phyloP scores from a whole-genome alignment of 2,329 filamentous ascomycete species.

The Aspergillus uvarum region DNA sequence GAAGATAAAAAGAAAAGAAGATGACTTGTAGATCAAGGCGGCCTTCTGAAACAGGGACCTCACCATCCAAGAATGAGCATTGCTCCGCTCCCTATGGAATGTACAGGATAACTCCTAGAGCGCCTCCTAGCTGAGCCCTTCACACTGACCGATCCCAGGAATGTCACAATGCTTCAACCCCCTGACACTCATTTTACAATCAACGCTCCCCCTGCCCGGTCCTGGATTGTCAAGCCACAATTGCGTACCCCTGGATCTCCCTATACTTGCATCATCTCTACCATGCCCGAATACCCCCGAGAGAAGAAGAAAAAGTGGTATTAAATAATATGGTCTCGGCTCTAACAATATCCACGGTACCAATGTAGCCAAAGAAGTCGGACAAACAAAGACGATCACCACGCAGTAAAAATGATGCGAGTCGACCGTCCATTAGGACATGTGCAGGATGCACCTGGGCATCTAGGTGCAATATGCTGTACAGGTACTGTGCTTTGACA shows the following conservation, averaged over 20 bases:
- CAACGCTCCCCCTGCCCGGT: background rate
- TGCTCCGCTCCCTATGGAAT: slow-evolving; percentile 20
- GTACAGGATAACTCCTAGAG: background rate
- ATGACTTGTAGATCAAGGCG: too few relatives aligned
- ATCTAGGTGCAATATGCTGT: slow-evolving; percentile 13
- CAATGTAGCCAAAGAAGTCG: slow-evolving; percentile 2
- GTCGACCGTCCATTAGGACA: background rate
- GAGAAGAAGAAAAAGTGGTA: slow-evolving; percentile 10
- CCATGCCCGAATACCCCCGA: background rate
- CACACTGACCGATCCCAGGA: slow-evolving; percentile 11
- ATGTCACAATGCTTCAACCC: background rate
- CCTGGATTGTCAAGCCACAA: background rate
- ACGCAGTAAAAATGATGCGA: background rate
- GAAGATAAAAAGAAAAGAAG: too few relatives aligned
- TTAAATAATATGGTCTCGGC: slow-evolving; percentile 17
- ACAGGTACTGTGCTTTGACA: slow-evolving; percentile 11
- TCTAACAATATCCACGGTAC: slow-evolving; percentile 18
- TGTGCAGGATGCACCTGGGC: slow-evolving; percentile 4
- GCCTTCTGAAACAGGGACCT: background rate
- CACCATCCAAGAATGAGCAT: background rate
- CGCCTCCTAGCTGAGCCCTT: slow-evolving; percentile 15
- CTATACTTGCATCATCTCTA: slow-evolving; percentile 1
- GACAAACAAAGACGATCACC: slow-evolving; percentile 3
- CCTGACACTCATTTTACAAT: too few relatives aligned
- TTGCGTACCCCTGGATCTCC: slow-evolving; percentile 1